These are phyloP conservation scores for Hyphodiscus hymeniophilus DNA, from an alignment of 495 filamentous ascomycete species.

Conservation along the genomic window DNA sequence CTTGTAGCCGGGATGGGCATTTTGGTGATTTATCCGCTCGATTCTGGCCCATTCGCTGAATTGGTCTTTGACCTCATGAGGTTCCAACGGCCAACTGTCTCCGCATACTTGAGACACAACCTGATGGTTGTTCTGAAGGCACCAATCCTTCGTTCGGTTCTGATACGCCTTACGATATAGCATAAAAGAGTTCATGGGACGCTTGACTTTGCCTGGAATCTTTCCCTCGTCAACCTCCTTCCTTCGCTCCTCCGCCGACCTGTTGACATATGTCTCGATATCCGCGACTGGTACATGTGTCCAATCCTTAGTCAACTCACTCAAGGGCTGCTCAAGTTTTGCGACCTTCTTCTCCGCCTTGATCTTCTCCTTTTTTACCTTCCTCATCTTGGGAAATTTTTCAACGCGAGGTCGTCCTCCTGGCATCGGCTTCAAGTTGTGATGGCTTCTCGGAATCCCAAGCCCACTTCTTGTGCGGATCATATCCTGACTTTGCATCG, in stretches of 20 bases:
- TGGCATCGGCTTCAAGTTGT: constrained; percentile 17
- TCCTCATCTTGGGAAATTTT: constrained; percentile 22
- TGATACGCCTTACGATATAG: constrained; percentile 91
- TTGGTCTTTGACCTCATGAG: constrained; percentile 58
- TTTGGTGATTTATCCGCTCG: constrained; percentile 78
- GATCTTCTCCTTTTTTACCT: constrained; percentile 42
- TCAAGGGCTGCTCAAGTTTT: constrained; percentile 61
- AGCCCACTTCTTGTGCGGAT: constrained; percentile 21
- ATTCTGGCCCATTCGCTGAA: constrained; percentile 75
- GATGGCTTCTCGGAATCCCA: constrained; percentile 6
- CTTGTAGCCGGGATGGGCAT: constrained; percentile 88
- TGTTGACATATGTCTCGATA: constrained; percentile 76
- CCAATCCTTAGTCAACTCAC: constrained; percentile 63
- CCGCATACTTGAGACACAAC: constrained; percentile 81
- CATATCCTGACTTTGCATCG: constrained; percentile 15
- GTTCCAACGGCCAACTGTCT: constrained; percentile 77
- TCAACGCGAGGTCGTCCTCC: constrained; percentile 8
- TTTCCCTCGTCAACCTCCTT: constrained; percentile 59
- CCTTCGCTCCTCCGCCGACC: constrained; percentile 55
- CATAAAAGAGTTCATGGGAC: constrained; percentile 99
- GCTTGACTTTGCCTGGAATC: constrained; percentile 69
- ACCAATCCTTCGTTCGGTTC: constrained; percentile 75
- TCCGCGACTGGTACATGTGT: constrained; percentile 58
- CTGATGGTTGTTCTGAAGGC: constrained; percentile 87
- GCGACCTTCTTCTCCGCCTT: constrained; percentile 44